Evolutionary conservation across 2,329 filamentous ascomycete species (phyloP).

Genomic region (Colletotrichum cuscutae): DNA sequence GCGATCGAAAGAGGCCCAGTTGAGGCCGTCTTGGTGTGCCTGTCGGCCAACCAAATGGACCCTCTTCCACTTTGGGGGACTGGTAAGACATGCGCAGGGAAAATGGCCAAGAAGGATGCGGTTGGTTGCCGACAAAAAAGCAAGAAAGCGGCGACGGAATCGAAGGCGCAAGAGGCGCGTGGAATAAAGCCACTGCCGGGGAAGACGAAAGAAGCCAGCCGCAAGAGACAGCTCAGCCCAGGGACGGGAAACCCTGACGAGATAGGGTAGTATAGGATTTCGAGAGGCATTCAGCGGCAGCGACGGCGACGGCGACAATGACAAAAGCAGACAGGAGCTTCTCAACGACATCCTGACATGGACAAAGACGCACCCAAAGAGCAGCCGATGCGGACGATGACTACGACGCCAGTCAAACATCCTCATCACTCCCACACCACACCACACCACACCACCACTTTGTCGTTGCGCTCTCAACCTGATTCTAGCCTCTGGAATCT

Average conservation of each 20-base stretch:
- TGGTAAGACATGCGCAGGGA: conserved; percentile 28
- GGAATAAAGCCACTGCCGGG: conserved; percentile 29
- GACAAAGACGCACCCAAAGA: background rate
- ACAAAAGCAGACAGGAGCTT: background rate
- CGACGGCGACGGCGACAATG: background rate
- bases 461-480: conserved; percentile 5
- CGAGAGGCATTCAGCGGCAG: background rate
- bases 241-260: background rate
- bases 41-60: conserved; percentile 17
- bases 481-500: background rate
- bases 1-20: conserved; percentile 26
- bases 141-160: conserved; percentile 27
- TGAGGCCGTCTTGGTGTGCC: background rate
- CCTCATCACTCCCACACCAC: background rate
- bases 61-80: conserved; percentile 19
- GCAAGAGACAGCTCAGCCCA: background rate
- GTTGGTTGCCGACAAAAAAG: conserved; percentile 31
- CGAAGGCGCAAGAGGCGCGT: conserved; percentile 31
- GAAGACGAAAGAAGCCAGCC: conserved; percentile 12
- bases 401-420: background rate
- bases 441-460: background rate
- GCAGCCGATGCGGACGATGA: background rate
- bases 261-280: background rate
- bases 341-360: background rate
- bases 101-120: conserved; percentile 17